Evolutionary conservation across 768 basidiomycete genomes (phyloP).

Genomic region (Leccinum barrowsii): DNA sequence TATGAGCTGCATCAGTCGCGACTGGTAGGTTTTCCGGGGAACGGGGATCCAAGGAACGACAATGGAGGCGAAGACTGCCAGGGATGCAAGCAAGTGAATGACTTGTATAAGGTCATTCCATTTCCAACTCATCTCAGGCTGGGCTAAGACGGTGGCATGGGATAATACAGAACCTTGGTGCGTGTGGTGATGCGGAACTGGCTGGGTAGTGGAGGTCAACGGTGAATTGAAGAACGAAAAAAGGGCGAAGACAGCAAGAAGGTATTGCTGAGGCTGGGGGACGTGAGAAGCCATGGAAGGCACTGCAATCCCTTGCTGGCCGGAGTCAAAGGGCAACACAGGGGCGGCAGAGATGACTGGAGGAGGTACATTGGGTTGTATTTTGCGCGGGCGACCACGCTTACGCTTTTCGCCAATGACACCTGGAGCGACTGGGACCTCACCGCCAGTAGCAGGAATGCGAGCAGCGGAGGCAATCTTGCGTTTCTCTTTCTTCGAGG

Average conservation of each 20-base stretch:
- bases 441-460: slow-evolving; percentile 21
- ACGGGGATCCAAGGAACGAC: slow-evolving; percentile 45
- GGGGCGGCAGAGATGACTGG: slow-evolving; percentile 26
- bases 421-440: slow-evolving; percentile 25
- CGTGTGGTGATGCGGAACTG: slow-evolving; percentile 37
- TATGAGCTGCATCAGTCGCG: slow-evolving; percentile 25
- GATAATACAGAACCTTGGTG: slow-evolving; percentile 61
- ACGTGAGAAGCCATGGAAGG: slow-evolving; percentile 13
- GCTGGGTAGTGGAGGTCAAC: slow-evolving; percentile 42
- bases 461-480: slow-evolving; percentile 32
- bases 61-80: slow-evolving; percentile 57
- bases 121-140: slow-evolving; percentile 33
- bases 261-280: slow-evolving; percentile 51
- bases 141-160: slow-evolving; percentile 25
- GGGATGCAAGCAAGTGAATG: slow-evolving; percentile 64
- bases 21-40: slow-evolving; percentile 18
- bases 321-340: slow-evolving; percentile 13
- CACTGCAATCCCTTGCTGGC: slow-evolving; percentile 13
- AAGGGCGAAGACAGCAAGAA: slow-evolving; percentile 78
- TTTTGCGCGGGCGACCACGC: slow-evolving; percentile 78
- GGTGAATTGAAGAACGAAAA: slow-evolving; percentile 86
- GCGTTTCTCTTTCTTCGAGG: slow-evolving; percentile 42
- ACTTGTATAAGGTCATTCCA: slow-evolving; percentile 56
- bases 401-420: slow-evolving; percentile 72
- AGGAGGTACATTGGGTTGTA: slow-evolving; percentile 45